Evolutionary conservation across 1,284 basidiomycete genomes (phyloP).

Genomic region (Chondrostereum purpureum): DNA sequence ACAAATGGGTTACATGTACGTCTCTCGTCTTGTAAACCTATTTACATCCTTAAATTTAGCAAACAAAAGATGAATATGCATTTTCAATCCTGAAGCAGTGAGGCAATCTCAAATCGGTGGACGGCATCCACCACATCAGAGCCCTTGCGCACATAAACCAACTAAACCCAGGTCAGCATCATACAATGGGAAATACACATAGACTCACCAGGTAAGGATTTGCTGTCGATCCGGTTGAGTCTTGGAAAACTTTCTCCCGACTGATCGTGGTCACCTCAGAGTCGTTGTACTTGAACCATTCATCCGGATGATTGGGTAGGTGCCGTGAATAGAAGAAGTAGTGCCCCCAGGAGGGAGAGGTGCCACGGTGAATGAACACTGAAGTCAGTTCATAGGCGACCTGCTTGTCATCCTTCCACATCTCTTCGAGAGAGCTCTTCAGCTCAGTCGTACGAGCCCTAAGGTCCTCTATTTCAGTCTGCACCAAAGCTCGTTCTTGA

Average conservation of each 20-base stretch:
- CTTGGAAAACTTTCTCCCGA: slow-evolving; percentile 73
- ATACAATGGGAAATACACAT: slow-evolving; percentile 5
- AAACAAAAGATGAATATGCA: background rate
- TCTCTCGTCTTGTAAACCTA: background rate
- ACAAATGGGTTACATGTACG: background rate
- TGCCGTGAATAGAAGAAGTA: slow-evolving; percentile 87
- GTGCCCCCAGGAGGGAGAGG: slow-evolving; percentile 78
- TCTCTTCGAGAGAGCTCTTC: slow-evolving; percentile 65
- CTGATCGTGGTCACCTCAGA: slow-evolving; percentile 68
- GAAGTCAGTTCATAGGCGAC: slow-evolving; percentile 88
- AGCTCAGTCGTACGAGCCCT: slow-evolving; percentile 48
- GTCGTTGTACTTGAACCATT: slow-evolving; percentile 96
- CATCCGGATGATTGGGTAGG: slow-evolving; percentile 66
- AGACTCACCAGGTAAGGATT: slow-evolving; percentile 65
- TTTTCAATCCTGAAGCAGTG: slow-evolving; percentile 1
- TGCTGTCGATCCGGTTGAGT: slow-evolving; percentile 22
- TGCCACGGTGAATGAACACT: slow-evolving; percentile 94
- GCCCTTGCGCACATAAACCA: slow-evolving; percentile 44
- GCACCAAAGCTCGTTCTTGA: slow-evolving; percentile 46
- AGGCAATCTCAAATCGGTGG: slow-evolving; percentile 41
- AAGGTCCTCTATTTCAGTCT: slow-evolving; percentile 56
- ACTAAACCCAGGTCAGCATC: slow-evolving; percentile 58
- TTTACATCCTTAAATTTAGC: background rate
- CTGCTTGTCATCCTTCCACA: slow-evolving; percentile 70
- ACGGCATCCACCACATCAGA: slow-evolving; percentile 72